These are phyloP conservation scores for Kandelia obovata DNA, from an alignment of 345 rosid genomes.

Conservation along the genomic window DNA sequence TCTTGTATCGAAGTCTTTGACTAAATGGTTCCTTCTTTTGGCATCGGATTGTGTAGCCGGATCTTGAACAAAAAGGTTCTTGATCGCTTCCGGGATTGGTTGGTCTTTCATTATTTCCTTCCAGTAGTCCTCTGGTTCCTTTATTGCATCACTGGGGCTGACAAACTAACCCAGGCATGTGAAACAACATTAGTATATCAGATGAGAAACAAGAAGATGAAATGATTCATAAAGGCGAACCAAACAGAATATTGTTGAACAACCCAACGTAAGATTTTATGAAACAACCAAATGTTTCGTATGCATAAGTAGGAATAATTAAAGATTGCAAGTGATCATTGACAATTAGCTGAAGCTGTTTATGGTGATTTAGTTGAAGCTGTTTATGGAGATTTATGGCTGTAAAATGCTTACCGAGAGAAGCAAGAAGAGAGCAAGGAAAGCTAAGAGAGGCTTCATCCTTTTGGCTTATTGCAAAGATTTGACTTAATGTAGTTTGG, in stretches of 20 bases:
- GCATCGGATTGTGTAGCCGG: not conserved
- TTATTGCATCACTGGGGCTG: constrained; percentile 45
- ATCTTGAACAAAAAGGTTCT: constrained; percentile 27
- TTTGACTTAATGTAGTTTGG: not conserved
- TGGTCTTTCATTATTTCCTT: constrained; percentile 54
- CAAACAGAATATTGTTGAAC: not conserved
- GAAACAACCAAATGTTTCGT: no score
- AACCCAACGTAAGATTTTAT: no score
- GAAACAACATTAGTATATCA: not conserved
- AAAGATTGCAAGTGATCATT: no score
- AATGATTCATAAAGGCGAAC: not conserved
- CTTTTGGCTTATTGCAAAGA: not conserved
- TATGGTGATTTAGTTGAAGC: not conserved
- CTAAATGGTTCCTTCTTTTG: constrained; percentile 19
- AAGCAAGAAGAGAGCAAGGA: constrained; percentile 26
- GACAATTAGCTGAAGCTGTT: not conserved
- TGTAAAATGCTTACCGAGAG: constrained; percentile 30
- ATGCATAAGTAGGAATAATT: no score
- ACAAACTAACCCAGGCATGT: constrained; percentile 23
- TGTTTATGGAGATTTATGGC: not conserved
- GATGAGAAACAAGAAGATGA: not conserved
- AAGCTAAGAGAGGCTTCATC: constrained; percentile 31
- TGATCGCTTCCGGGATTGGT: constrained; percentile 54
- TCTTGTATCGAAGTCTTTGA: constrained; percentile 34
- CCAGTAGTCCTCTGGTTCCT: constrained; percentile 54